A percentile compares a stretch with the other conserved stretches of the same genome.
phyloP scores from a whole-genome alignment of 768 basidiomycete species.

The Leccinum broughii region DNA sequence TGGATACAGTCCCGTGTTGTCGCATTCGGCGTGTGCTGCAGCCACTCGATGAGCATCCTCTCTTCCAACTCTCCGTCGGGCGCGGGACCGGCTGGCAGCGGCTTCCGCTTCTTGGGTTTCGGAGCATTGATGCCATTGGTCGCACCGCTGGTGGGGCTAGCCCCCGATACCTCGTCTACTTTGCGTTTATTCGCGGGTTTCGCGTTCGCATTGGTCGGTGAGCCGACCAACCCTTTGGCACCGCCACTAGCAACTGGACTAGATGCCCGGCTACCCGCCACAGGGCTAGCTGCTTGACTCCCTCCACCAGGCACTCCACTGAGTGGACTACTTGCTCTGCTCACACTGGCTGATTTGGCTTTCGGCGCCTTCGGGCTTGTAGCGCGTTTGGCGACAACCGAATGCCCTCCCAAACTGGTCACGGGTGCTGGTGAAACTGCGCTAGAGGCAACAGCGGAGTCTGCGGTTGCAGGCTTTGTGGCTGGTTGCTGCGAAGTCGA shows the following conservation, averaged over 20 bases:
- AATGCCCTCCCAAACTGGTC: conserved; percentile 69
- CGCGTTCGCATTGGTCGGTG: conserved; percentile 36
- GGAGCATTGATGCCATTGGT: conserved; percentile 31
- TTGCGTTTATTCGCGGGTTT: conserved; percentile 61
- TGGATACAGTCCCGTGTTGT: conserved; percentile 80
- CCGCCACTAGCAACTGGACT: conserved; percentile 31
- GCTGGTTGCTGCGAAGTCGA: conserved; percentile 40
- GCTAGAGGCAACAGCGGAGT: conserved; percentile 44
- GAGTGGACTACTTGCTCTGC: conserved; percentile 62
- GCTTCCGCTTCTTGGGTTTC: conserved; percentile 59
- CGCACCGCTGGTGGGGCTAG: conserved; percentile 9
- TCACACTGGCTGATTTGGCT: conserved; percentile 45
- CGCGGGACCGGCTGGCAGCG: conserved; percentile 36
- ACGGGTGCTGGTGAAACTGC: conserved; percentile 53
- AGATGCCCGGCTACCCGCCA: conserved; percentile 36
- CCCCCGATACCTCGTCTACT: conserved; percentile 41
- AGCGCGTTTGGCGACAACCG: conserved; percentile 78
- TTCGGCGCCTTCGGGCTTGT: conserved; percentile 78
- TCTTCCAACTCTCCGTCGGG: conserved; percentile 62
- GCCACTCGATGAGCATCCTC: conserved; percentile 71
- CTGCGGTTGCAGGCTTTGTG: conserved; percentile 35
- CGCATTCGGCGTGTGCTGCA: conserved; percentile 65
- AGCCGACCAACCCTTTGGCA: conserved; percentile 23
- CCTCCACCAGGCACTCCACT: conserved; percentile 35
- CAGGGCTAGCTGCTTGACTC: conserved; percentile 56